These are phyloP conservation scores for Aquilaria yunnanensis DNA, from an alignment of 345 rosid species.

Conservation along the genomic window DNA sequence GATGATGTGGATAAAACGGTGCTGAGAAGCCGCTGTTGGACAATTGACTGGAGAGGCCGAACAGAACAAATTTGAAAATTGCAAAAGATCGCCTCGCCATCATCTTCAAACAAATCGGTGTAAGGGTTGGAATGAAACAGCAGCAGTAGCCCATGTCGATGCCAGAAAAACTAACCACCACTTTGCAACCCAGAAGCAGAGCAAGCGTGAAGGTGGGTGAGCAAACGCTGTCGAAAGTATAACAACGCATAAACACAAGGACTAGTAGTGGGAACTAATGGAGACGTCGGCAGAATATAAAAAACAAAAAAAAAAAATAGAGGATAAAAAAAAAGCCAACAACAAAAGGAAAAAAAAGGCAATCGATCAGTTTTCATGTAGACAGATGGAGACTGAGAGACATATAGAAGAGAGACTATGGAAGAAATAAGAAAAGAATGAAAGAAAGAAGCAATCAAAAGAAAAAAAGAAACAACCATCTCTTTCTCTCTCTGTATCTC, in stretches of 20 bases:
- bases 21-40: no score
- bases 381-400: slow-evolving; percentile 59
- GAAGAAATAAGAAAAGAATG: not conserved
- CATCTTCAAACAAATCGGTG: no score
- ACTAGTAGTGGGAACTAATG: slow-evolving; percentile 21
- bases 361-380: slow-evolving; percentile 71
- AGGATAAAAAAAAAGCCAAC: slow-evolving; percentile 7
- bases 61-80: no score
- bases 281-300: not conserved
- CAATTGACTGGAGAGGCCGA: no score
- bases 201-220: no score
- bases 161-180: no score
- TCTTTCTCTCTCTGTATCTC: slow-evolving; percentile 17
- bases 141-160: no score
- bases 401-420: slow-evolving; percentile 12
- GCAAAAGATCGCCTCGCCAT: no score
- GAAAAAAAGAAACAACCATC: slow-evolving; percentile 16
- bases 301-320: not conserved
- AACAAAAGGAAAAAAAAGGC: slow-evolving; percentile 3
- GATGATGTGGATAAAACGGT: no score
- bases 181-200: no score
- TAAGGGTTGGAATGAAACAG: no score
- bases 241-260: slow-evolving; percentile 53
- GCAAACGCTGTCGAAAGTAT: slow-evolving; percentile 28
- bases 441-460: slow-evolving; percentile 21